These are phyloP conservation scores for Aspergillus pseudoviridinutans DNA, from an alignment of 2,329 filamentous ascomycete species.

Conservation along the genomic window DNA sequence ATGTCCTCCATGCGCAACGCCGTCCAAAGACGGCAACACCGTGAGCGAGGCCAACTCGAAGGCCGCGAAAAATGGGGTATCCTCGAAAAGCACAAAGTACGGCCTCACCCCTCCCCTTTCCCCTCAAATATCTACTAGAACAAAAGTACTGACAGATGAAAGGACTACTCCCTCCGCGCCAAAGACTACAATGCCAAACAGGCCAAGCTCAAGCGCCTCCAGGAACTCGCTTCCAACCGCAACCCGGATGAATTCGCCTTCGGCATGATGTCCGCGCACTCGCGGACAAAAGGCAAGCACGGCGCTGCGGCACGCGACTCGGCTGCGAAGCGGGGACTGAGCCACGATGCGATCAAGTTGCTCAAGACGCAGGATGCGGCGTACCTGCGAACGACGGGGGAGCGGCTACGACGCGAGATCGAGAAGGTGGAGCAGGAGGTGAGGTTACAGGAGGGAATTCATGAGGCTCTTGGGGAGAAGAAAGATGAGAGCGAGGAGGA, in stretches of 20 bases:
- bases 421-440: constrained; percentile 47
- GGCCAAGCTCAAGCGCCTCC: constrained; percentile 54
- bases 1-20: constrained; percentile 60
- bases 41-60: constrained; percentile 81
- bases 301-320: constrained; percentile 38
- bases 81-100: constrained; percentile 89
- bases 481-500: constrained; percentile 21
- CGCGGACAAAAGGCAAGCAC: constrained; percentile 41
- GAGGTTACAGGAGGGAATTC: constrained; percentile 38
- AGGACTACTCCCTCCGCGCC: constrained; percentile 64
- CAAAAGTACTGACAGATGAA: constrained; percentile 6
- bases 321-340: constrained; percentile 43
- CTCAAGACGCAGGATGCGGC: constrained; percentile 64
- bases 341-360: constrained; percentile 57
- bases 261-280: constrained; percentile 56
- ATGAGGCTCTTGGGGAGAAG: constrained; percentile 23
- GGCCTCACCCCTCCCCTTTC: background rate
- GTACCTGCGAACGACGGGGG: constrained; percentile 57
- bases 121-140: too few relatives aligned
- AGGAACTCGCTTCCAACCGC: constrained; percentile 56
- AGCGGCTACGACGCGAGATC: constrained; percentile 52
- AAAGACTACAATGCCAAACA: constrained; percentile 62
- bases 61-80: constrained; percentile 84
- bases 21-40: constrained; percentile 77
- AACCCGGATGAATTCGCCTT: constrained; percentile 67